Evolutionary conservation across 805 yeast genomes (phyloP), one percentile per base, ranked within the genome.

Genomic region (Zygoascus tannicola): DNA sequence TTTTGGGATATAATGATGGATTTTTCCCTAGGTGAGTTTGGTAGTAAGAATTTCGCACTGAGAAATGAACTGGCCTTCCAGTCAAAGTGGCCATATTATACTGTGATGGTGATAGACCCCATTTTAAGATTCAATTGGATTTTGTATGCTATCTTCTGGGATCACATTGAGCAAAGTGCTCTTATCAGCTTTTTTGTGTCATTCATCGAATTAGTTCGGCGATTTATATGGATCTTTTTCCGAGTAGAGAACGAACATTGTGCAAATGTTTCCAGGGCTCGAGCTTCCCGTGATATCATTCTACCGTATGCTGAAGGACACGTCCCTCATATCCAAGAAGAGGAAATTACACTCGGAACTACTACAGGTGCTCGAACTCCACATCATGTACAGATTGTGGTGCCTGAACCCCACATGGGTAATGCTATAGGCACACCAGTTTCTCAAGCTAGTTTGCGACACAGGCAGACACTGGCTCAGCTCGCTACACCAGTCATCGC

Each of bases 191-290:
- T 90, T 57, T 70, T 76, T 41, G 76, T 92, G 40, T 95, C 94
- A 0, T 51, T 84, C 22, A 85, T 92, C 0, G 98, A 92, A 62
- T 63, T 86, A 2, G 28, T 83, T 2, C 73, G 98, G 58, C 71
- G 98, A 57, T 82, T 85, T 53, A 66, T 90, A 12, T 92, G 98
- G 98, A 71, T 86, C 5, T 75, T 84, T 40, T 81, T 92, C 68
- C 79, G 98, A 66, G 82, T 92, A 74, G 98, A 92, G 55, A 92
- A 92, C 63, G 97, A 92, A 62, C 98, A 92, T 62, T 81, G 88
- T 38, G 80, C 97, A 0, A 90, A 90, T 58, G 95, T 87, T 8
- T 78, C 78, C 44, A 65, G 86, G 36, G 84, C 80, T 62, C 73
- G 94, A 50, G 97, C 97, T 0, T 80, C 94, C 7, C 76, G 94